Percentiles rank a stretch among this genome's conserved stretches.
Evolutionary conservation across 2,329 filamentous ascomycete genomes (phyloP).

Genomic region (Trichoderma harzianum): DNA sequence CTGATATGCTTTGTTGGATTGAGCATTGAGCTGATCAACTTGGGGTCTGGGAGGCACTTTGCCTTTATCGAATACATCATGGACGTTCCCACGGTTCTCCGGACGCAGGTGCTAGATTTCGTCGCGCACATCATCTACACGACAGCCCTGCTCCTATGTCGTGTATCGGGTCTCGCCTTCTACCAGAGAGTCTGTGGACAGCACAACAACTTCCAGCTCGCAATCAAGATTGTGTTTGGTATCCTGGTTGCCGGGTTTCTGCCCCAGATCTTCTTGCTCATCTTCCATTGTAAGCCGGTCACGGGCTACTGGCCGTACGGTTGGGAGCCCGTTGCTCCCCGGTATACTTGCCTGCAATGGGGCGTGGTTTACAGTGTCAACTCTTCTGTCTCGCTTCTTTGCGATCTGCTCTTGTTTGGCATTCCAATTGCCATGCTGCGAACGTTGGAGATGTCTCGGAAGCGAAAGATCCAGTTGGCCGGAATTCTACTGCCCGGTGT

Average conservation of each 20-base stretch:
- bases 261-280: conserved; percentile 47
- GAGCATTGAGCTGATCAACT: conserved; percentile 41
- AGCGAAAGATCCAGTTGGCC: conserved; percentile 45
- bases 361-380: conserved; percentile 51
- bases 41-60: conserved; percentile 47
- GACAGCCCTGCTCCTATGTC: conserved; percentile 46
- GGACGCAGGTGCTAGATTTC: conserved; percentile 48
- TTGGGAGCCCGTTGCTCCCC: conserved; percentile 39
- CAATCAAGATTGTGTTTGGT: conserved; percentile 35
- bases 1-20: conserved; percentile 44
- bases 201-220: conserved; percentile 33
- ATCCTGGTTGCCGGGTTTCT: conserved; percentile 42
- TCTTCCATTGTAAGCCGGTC: conserved; percentile 51
- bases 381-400: conserved; percentile 46
- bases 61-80: conserved; percentile 47
- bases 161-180: conserved; percentile 50
- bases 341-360: conserved; percentile 48
- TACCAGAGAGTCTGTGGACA: conserved; percentile 45
- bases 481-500: conserved; percentile 48
- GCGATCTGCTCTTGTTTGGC: conserved; percentile 48
- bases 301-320: conserved; percentile 51
- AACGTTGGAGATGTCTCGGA: conserved; percentile 41
- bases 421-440: conserved; percentile 48
- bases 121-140: conserved; percentile 51
- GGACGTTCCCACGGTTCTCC: conserved; percentile 36